Evolutionary conservation across 2,329 filamentous ascomycete species (phyloP), one percentile per base, ranked within the genome.

Genomic region (Fusarium sulawesiense): DNA sequence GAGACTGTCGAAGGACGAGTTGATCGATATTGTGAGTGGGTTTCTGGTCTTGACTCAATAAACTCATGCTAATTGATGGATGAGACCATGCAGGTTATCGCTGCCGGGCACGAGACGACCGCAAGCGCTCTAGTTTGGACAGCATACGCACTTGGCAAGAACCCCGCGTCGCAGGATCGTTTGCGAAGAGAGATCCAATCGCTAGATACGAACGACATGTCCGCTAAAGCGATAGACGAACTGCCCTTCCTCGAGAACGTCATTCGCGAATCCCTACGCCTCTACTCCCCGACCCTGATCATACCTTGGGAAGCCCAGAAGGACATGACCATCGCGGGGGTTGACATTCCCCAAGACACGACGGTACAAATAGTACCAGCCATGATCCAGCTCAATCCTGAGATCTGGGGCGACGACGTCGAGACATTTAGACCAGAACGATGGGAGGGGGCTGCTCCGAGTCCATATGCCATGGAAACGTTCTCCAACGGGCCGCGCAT

Each of bases 61-160:
- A 0, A 2, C 3, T 0, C 7, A 0, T 1, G 1, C 32, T 50
- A 50, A 50, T 18, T 20, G 2, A 3, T 37, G 7, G 23, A 3
- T 12, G 5, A 68, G 65, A 64, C 53, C 0, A 65, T 68, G 65
- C 65, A 68, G 48, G 66, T 70, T 8, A 70, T 71, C 4, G 54
- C 57, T 2, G 67, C 65, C 1, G 67, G 67, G 1, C 67, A 70
- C 7, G 67, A 71, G 9, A 70, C 67, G 14, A 70, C 62, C 4
- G 50, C 63, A 0, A 55, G 63, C n/a, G 58, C 67, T 11, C 16
- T 64, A 0, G 13, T 54, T 0, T 70, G 67, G 67, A 60, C 55
- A 1, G 20, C 25, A 2, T 68, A 70, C 4, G 63, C 67, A 5
- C 67, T 70, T 12, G 44, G 49, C 2, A 64, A 29, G 10, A 23